Base-by-base conservation (phyloP, 805 yeast genomes). In the Spathaspora sp. region DNA sequence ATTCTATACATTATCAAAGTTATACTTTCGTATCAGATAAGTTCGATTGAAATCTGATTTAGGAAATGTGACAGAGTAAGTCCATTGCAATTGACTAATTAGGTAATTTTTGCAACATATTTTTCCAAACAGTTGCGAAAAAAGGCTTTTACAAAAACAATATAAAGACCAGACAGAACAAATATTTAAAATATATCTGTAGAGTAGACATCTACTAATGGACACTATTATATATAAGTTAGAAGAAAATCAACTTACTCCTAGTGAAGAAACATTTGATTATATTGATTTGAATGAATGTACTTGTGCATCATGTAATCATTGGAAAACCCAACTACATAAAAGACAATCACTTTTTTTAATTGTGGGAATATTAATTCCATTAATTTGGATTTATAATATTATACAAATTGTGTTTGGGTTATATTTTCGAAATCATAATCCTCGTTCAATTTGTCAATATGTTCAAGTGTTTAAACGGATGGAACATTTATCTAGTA, bases 301-400 rank as follows among this genome's bases (percentile, higher is more conserved):
- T 26, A 44, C 47, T 20, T 52, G 55, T 45, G 53, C 42, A 12
- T 48, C 53, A 23, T 52, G 57, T 35, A 32, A 44, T 16, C 26
- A 10, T 19, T 52, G 54, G 54, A 49, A 43, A 19, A 32, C 14
- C 7, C 47, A 23, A 10, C 6, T 26, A 16, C 17, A 19, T 10
- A 23, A 3, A 12, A 47, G 18, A 44, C 49, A 20, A 20, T n/a
- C 26, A 23, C 35, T 18, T 5, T 54, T 50, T 8, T 42, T 65
- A n/a, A 28, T 55, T 26, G 52, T 52, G 44, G 67, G 68, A 1
- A 3, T 53, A 1, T 3, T 59, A 10, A 49, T 58, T 29, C 69
- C 68, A 16, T 43, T 51, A 3, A 9, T 61, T n/a, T 64, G 69
- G 68, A 1, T 60, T 0, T 48, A 44, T 17, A 53, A 52, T 43